A percentile compares a stretch with the other conserved stretches of the same genome.
Evolutionary conservation across 1,139 yeast species (phyloP).

Genomic region (Blastobotrys raffinosifermentans): DNA sequence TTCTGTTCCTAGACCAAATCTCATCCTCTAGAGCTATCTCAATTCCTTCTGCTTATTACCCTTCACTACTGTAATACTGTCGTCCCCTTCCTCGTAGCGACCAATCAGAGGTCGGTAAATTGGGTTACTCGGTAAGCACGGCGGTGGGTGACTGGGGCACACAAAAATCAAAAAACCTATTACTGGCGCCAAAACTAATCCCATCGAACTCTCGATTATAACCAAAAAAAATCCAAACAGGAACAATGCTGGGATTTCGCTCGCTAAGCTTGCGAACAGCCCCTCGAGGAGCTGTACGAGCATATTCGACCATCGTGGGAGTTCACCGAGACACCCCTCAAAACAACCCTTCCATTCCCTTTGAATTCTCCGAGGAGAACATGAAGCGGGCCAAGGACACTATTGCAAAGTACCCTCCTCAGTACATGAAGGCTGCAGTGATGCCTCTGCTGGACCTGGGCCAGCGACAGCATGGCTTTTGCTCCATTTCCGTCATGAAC

Average conservation of each 20-base stretch:
- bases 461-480: slow-evolving; percentile 83
- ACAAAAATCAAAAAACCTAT: neutral
- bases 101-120: neutral
- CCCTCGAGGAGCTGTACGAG: neutral
- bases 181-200: too few species aligned
- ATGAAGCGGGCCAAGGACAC: slow-evolving; percentile 63
- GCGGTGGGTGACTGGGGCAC: neutral
- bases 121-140: neutral
- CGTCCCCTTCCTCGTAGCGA: neutral
- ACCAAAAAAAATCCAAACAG: too few species aligned
- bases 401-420: slow-evolving; percentile 75
- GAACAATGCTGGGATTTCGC: too few species aligned
- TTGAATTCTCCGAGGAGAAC: slow-evolving; percentile 71
- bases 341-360: slow-evolving; percentile 64
- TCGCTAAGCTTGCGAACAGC: too few species aligned
- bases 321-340: slow-evolving; percentile 70
- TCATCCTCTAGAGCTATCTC: too few species aligned
- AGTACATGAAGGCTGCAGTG: slow-evolving; percentile 81
- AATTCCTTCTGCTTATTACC: too few species aligned
- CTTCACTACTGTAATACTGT: too few species aligned
- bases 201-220: too few species aligned
- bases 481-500: slow-evolving; percentile 87
- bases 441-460: slow-evolving; percentile 87
- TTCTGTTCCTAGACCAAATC: too few species aligned
- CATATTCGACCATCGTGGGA: slow-evolving; percentile 40